phyloP scores from a whole-genome alignment of 345 rosid species.

The Draba incana region DNA sequence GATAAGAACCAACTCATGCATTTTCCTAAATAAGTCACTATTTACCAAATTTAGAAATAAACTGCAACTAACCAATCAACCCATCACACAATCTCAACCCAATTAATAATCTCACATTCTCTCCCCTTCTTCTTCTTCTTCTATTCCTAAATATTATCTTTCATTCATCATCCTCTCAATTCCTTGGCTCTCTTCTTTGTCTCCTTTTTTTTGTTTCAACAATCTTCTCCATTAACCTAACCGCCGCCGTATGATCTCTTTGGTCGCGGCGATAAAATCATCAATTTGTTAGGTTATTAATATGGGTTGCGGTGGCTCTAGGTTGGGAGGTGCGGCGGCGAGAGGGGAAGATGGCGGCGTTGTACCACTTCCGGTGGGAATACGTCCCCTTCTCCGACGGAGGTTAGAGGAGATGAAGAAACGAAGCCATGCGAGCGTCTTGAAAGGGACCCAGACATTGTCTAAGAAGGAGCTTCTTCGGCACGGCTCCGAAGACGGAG shows the following conservation, averaged over 20 bases:
- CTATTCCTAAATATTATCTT: conserved; percentile 20
- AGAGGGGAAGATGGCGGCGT: conserved; percentile 26
- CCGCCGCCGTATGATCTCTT: conserved; percentile 25
- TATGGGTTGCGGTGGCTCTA: conserved; percentile 43
- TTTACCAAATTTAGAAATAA: conserved; percentile 33
- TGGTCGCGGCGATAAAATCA: conserved; percentile 24
- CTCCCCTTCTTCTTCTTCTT: conserved; percentile 17
- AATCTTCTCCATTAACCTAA: conserved; percentile 19
- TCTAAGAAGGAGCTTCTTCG: conserved; percentile 45
- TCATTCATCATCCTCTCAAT: conserved; percentile 14
- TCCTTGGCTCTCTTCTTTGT: conserved; percentile 16
- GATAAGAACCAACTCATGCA: conserved; percentile 35
- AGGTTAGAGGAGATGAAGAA: conserved; percentile 46
- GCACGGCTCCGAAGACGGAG: conserved; percentile 30
- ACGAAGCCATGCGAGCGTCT: conserved; percentile 37
- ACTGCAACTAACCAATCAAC: conserved; percentile 33
- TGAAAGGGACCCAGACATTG: conserved; percentile 39
- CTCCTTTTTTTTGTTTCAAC: neutral
- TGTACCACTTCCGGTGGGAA: conserved; percentile 33
- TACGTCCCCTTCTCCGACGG: conserved; percentile 44
- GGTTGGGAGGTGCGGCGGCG: conserved; percentile 24
- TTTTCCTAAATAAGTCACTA: conserved; percentile 31
- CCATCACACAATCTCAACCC: conserved; percentile 35
- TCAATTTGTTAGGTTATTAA: conserved; percentile 18
- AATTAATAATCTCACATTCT: conserved; percentile 23